Conservation (phyloP, 2,329 filamentous ascomycete genomes). For the Knoxdaviesia proteae region DNA sequence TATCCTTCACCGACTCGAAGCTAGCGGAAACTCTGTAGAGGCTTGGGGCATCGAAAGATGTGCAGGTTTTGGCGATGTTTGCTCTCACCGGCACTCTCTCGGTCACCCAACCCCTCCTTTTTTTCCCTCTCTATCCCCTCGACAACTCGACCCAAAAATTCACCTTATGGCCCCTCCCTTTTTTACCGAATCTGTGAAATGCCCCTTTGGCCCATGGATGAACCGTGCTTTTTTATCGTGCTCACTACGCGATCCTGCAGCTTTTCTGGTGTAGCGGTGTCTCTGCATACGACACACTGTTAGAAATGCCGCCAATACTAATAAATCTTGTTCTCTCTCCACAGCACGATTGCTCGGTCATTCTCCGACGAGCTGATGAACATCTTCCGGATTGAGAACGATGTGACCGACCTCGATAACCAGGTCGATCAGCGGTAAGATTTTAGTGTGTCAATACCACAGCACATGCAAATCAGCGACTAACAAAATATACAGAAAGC, state of each 20-base stretch:
- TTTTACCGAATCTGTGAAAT: background rate
- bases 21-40: background rate
- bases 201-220: background rate
- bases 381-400: conserved; percentile 73
- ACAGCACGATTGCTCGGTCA: conserved; percentile 66
- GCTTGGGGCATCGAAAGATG: background rate
- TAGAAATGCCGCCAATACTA: conserved; percentile 2
- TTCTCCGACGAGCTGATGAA: conserved; percentile 76
- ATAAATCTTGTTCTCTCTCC: conserved; percentile 1
- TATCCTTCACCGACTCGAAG: too few relatives aligned
- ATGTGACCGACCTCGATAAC: conserved; percentile 50
- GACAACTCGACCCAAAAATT: too few relatives aligned
- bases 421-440: conserved; percentile 66
- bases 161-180: too few relatives aligned
- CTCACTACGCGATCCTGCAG: background rate
- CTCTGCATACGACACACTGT: background rate
- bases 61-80: too few relatives aligned
- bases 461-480: conserved; percentile 4
- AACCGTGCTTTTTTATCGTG: background rate
- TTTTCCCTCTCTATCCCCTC: too few relatives aligned
- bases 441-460: background rate
- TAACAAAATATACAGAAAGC: conserved; percentile 38
- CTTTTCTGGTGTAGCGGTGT: too few relatives aligned
- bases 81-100: too few relatives aligned
- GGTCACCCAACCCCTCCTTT: too few relatives aligned